phyloP scores from a whole-genome alignment of 257 asterid species.

The Primulina eburnea region DNA sequence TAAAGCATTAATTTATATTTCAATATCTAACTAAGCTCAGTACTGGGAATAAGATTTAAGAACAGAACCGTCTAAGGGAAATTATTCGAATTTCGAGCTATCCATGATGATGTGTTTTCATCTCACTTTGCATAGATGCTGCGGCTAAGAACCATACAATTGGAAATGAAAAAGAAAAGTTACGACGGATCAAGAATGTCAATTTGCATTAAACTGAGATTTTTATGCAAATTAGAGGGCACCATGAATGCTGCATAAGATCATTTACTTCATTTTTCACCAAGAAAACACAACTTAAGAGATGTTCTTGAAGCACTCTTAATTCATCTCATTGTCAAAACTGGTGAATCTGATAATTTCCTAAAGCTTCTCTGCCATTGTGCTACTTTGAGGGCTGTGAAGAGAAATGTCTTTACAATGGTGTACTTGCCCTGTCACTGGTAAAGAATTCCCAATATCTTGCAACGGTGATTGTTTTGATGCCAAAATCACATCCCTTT shows the following conservation, averaged over 20 bases:
- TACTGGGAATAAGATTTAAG: too few species aligned
- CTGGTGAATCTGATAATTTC: neutral
- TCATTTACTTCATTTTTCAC: neutral
- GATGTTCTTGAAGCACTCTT: neutral
- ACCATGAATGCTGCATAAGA: neutral
- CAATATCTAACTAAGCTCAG: too few species aligned
- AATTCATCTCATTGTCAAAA: neutral
- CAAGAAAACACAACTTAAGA: neutral
- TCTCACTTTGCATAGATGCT: too few species aligned
- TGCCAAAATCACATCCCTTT: constrained; percentile 19
- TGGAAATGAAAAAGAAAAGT: neutral
- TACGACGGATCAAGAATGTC: neutral
- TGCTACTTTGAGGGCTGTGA: neutral
- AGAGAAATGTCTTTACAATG: neutral
- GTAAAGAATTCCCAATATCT: constrained; percentile 45
- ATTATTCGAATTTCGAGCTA: too few species aligned
- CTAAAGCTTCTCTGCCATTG: neutral
- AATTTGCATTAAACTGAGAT: too few species aligned
- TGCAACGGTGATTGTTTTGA: constrained; percentile 39
- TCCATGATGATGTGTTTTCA: too few species aligned
- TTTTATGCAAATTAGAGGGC: neutral
- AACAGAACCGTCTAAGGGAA: too few species aligned
- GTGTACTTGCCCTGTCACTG: neutral
- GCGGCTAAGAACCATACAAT: neutral
- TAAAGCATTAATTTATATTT: too few species aligned